A percentile compares a stretch with the other conserved stretches of the same genome.
These are phyloP conservation scores for Trypanosoma conorhini DNA, from an alignment of 208 protist species.

Conservation along the genomic window DNA sequence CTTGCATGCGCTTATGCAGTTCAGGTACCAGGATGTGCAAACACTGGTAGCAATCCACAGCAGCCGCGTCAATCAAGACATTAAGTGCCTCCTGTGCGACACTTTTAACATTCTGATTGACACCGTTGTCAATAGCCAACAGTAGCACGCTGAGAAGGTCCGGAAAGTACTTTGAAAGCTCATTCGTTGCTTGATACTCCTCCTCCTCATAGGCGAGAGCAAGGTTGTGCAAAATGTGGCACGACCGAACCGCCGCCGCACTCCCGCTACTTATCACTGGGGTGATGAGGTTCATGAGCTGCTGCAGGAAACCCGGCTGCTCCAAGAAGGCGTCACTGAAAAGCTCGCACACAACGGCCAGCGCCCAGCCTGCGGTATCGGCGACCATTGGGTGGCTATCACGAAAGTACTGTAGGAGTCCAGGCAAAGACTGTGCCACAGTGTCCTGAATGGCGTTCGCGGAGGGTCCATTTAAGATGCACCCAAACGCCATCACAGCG, in stretches of 20 bases:
- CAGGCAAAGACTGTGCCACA: conserved; percentile 85
- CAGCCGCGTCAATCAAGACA: conserved; percentile 85
- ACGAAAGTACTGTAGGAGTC: conserved; percentile 89
- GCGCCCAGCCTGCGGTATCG: conserved; percentile 95
- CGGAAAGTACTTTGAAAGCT: conserved; percentile 88
- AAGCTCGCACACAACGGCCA: conserved; percentile 94
- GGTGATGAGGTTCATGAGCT: conserved; percentile 67
- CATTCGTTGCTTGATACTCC: conserved; percentile 67
- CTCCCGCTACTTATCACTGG: conserved; percentile 63
- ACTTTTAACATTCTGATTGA: conserved; percentile 67
- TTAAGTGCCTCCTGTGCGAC: conserved; percentile 96
- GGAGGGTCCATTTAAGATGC: conserved; percentile 95
- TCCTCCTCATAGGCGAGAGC: conserved; percentile 85
- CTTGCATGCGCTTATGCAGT: conserved; percentile 66
- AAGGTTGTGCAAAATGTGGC: conserved; percentile 95
- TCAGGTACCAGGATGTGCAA: conserved; percentile 75
- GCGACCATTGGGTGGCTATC: conserved; percentile 83
- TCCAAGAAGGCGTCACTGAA: conserved; percentile 80
- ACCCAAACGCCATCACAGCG: conserved; percentile 95
- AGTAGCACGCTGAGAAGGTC: conserved; percentile 69
- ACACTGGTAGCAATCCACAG: conserved; percentile 57
- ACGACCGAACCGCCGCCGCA: conserved; percentile 86
- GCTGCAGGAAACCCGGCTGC: conserved; percentile 53
- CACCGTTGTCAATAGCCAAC: conserved; percentile 70
- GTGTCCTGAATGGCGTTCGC: conserved; percentile 75